Evolutionary conservation across 176 grass and related monocot genomes (phyloP), one percentile per base, ranked within the genome.

Genomic region (Microstegium vimineum): DNA sequence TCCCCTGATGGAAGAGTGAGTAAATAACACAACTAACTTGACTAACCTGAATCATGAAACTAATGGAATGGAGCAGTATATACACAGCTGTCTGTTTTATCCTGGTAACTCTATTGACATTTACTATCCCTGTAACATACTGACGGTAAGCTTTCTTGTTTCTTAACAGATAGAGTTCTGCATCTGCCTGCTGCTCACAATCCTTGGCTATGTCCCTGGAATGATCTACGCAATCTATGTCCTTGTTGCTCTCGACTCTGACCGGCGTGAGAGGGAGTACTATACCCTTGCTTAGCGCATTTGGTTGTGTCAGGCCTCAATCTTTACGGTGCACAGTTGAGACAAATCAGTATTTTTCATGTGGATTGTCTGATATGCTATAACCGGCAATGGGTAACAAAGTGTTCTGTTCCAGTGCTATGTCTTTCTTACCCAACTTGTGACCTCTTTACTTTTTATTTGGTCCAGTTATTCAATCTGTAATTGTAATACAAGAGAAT

Each of bases 171-270:
- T 85, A 35, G 88, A 94, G 67, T 91, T 94, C 82, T 94, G 88
- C 82, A 83, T 94, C 82, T 94, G 91, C 60, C 45, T 94, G 74
- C 85, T 91, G 80, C 88, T 94, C 66, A 94, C 91, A 15, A 64
- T 94, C 75, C 74, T 94, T 49, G 91, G 91, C 63, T 90, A 88
- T 43, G 4, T 94, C 59, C 91, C 91, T 41, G 91, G 91, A 59
- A 94, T 94, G 69, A 85, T 94, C 85, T 94, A 94, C 4, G 91
- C 88, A 0, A 59, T 94, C 28, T 94, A 85, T 11, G 74, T 94
- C 23, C 88, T 94, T 49, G 82, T 94, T 33, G 77, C 88, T 18
- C 69, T 90, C 5, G 38, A 83, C 72, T 28, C 84, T 5, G 78
- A 88, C 4, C 54, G 57, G 2, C 8, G 70, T 9, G 46, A 66